Base-by-base conservation (phyloP, 345 rosid genomes). In the Boechera divaricarpa region DNA sequence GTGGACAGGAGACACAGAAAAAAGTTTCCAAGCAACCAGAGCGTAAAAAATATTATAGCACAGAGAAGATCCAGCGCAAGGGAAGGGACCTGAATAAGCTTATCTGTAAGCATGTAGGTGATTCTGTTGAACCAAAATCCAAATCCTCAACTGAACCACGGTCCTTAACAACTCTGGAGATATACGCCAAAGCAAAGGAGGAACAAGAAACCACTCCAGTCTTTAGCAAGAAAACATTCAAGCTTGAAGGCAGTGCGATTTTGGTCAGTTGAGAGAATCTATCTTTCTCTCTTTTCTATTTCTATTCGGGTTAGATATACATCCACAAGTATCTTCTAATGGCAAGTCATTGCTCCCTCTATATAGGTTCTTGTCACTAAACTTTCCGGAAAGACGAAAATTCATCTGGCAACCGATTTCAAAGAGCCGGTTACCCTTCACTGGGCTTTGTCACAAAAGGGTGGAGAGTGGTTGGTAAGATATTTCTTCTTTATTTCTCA, bases 391-490 rank as follows among this genome's bases (percentile, higher is more conserved):
- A 95, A 84, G 84, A 80, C 70, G 51, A 91, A 87, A 82, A 80
- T 95, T 76, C 83, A 75, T 79, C 35, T 95, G 55, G 94, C 87
- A 66, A 86, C 97, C 21, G 91, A 92, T 83, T 79, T 84, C 72
- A 83, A 75, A 75, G 94, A 90, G 67, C 93, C 94, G 21, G 69
- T 90, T 67, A 82, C 86, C 57, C 88, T 92, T 80, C 99, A 91
- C 82, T 95, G 99, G 99, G 99, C 94, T 78, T 84, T 95, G 83
- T 92, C 99, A 63, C 86, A 83, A 74, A 86, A 72, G 29, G 84
- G 77, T 69, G 92, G 94, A 83, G 97, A 95, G 82, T 95, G 99
- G 99, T 75, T 80, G 97, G 99, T 95, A 86, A 89, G 94, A 62
- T 70, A 79, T 49, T 38, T 62, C 38, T 36, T 73, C 63, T 32